Evolutionary conservation across 345 rosid species (phyloP).

Genomic region (Orychophragmus violaceus): DNA sequence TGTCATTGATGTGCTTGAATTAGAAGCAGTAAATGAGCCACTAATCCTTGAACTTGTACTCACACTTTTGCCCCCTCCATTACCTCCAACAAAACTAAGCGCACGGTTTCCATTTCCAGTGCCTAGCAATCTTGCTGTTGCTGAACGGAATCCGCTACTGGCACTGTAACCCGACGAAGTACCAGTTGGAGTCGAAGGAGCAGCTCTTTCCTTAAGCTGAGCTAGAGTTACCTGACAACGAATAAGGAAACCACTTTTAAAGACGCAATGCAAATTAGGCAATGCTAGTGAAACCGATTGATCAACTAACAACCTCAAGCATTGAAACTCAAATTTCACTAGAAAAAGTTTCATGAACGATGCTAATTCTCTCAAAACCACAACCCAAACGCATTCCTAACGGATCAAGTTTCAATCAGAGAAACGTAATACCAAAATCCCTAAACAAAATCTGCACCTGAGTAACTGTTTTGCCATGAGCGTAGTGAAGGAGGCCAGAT

Average conservation of each 20-base stretch:
- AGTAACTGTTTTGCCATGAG: conserved; percentile 94
- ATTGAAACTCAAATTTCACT: conserved; percentile 19
- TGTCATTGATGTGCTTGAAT: conserved; percentile 46
- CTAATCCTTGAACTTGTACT: conserved; percentile 67
- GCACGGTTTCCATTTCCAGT: conserved; percentile 89
- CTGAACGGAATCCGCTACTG: conserved; percentile 81
- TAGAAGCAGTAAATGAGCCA: conserved; percentile 69
- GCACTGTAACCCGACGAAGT: conserved; percentile 70
- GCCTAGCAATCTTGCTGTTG: conserved; percentile 84
- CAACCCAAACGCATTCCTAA: neutral
- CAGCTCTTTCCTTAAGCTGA: conserved; percentile 85
- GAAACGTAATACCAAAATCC: neutral
- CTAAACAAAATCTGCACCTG: conserved; percentile 47
- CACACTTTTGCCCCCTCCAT: conserved; percentile 72
- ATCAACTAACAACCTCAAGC: conserved; percentile 2
- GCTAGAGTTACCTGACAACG: conserved; percentile 75
- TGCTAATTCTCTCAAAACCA: neutral
- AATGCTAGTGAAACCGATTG: conserved; percentile 16
- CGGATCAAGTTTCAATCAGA: no score
- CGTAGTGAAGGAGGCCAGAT: conserved; percentile 87
- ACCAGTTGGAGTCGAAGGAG: conserved; percentile 76
- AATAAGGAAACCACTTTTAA: conserved; percentile 25
- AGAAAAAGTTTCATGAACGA: neutral
- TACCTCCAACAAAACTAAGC: conserved; percentile 87
- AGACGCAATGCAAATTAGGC: conserved; percentile 40